Evolutionary conservation across 805 yeast species (phyloP).

Genomic region (Peterozyma xylosa): DNA sequence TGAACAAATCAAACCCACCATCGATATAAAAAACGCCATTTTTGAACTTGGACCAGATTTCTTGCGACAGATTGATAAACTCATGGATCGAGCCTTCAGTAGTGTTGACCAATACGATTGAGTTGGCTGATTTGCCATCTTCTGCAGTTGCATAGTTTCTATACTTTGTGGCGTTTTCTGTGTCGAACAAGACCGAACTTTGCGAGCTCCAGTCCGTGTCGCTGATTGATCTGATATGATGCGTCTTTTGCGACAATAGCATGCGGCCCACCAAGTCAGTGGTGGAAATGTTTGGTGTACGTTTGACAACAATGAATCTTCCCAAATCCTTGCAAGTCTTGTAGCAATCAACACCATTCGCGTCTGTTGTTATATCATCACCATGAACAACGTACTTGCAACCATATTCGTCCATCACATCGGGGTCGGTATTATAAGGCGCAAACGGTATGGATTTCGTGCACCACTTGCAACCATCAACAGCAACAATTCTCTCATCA

Average conservation of each 20-base stretch:
- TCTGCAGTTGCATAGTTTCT: slow-evolving; percentile 51
- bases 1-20: slow-evolving; percentile 89
- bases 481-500: slow-evolving; percentile 76
- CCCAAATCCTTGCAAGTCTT: slow-evolving; percentile 75
- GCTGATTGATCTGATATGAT: slow-evolving; percentile 38
- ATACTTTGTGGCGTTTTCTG: slow-evolving; percentile 34
- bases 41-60: slow-evolving; percentile 10
- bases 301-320: slow-evolving; percentile 81
- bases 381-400: slow-evolving; percentile 97
- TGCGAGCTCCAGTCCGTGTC: slow-evolving; percentile 13
- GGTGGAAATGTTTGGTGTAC: slow-evolving; percentile 92
- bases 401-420: slow-evolving; percentile 61
- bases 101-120: slow-evolving; percentile 44
- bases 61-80: slow-evolving; percentile 27
- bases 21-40: slow-evolving; percentile 45
- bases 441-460: slow-evolving; percentile 65
- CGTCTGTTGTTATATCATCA: slow-evolving; percentile 95
- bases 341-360: slow-evolving; percentile 91
- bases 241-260: slow-evolving; percentile 52
- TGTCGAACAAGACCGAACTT: slow-evolving; percentile 15
- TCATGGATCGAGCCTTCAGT: slow-evolving; percentile 20
- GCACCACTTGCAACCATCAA: slow-evolving; percentile 87
- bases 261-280: slow-evolving; percentile 92
- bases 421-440: slow-evolving; percentile 89
- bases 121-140: slow-evolving; percentile 52